Percentiles rank a stretch among this genome's conserved stretches.
These are phyloP conservation scores for Curvularia sp. DNA, from an alignment of 2,329 filamentous ascomycete genomes.

Conservation along the genomic window DNA sequence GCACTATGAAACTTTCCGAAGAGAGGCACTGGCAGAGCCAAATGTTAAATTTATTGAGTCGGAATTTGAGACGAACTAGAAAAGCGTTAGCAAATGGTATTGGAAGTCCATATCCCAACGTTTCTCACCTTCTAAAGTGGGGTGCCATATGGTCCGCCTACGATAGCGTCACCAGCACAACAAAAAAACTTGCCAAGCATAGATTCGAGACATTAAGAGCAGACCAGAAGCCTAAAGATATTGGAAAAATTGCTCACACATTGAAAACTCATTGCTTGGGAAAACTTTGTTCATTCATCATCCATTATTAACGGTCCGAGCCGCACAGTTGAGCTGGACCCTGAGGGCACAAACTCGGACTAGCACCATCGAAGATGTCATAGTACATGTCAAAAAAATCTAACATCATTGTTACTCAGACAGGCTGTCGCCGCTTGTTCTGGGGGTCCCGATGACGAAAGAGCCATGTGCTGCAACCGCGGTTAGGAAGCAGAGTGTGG, in stretches of 20 bases:
- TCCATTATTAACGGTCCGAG: not conserved
- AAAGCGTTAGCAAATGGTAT: not conserved
- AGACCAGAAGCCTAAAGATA: not conserved
- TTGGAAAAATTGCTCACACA: not conserved
- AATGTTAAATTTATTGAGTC: not conserved
- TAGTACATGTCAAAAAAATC: not conserved
- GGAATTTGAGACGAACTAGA: not conserved
- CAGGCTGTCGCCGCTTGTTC: not conserved
- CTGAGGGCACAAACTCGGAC: not conserved
- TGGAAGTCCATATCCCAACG: not conserved
- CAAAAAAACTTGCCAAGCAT: not conserved
- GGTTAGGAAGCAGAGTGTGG: conserved; percentile 1
- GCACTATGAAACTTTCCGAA: not conserved
- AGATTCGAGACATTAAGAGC: not conserved
- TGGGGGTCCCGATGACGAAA: not conserved
- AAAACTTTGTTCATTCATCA: not conserved
- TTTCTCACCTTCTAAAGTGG: not conserved
- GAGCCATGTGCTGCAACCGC: not conserved
- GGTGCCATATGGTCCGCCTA: not conserved
- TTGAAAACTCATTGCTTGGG: not conserved
- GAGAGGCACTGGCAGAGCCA: not conserved
- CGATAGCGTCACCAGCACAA: not conserved
- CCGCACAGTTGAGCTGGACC: not conserved
- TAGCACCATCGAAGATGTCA: conserved; percentile 10
- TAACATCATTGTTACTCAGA: conserved; percentile 8